Conservation (phyloP, 2,329 filamentous ascomycete genomes). For the Fusarium sp. region DNA sequence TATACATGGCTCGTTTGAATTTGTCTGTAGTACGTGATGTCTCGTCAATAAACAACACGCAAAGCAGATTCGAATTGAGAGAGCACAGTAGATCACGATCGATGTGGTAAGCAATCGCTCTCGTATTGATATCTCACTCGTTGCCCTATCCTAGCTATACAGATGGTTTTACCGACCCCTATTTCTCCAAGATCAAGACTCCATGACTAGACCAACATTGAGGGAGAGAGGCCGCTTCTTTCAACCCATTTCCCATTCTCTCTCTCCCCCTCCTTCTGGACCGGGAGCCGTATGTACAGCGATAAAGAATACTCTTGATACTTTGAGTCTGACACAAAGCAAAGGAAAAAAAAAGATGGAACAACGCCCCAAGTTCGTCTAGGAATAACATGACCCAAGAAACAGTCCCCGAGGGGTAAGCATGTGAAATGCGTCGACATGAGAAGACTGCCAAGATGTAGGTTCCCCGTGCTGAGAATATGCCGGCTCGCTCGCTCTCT, state of each 20-base stretch:
- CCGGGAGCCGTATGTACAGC: slow-evolving; percentile 25
- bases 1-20: not conserved
- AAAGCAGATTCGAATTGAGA: too few relatives aligned
- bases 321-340: slow-evolving; percentile 21
- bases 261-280: slow-evolving; percentile 8
- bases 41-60: not conserved
- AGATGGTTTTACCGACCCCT: slow-evolving; percentile 19
- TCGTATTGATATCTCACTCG: slow-evolving; percentile 21
- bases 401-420: slow-evolving; percentile 2
- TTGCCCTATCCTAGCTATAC: slow-evolving; percentile 34
- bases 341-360: slow-evolving; percentile 11
- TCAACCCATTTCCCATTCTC: slow-evolving; percentile 12
- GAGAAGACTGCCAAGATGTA: not conserved
- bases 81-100: not conserved
- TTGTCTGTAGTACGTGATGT: not conserved
- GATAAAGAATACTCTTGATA: slow-evolving; percentile 9
- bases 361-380: slow-evolving; percentile 27
- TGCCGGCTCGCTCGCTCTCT: slow-evolving; percentile 1
- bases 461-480: not conserved
- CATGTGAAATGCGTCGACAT: not conserved
- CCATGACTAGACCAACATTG: slow-evolving; percentile 25
- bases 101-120: slow-evolving; percentile 22
- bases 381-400: slow-evolving; percentile 17
- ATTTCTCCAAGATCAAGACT: slow-evolving; percentile 30
- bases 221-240: slow-evolving; percentile 11